Conservation (phyloP, 2,329 filamentous ascomycete species). For the Alternaria conjuncta region DNA sequence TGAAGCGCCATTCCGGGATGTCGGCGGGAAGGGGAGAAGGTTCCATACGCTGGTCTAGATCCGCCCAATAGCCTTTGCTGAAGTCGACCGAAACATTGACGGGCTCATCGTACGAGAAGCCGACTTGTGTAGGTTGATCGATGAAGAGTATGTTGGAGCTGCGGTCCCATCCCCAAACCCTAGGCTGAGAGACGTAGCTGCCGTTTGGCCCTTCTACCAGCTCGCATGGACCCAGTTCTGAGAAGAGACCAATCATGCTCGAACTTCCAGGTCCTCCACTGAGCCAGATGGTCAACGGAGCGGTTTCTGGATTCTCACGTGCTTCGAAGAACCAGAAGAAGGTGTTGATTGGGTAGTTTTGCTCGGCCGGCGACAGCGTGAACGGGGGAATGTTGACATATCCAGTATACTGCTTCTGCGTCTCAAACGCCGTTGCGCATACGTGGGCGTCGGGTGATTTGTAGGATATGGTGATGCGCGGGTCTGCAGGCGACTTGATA, state of each 20-base stretch:
- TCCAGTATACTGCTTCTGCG: conserved; percentile 70
- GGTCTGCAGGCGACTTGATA: conserved; percentile 67
- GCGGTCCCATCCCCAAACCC: conserved; percentile 71
- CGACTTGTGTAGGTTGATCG: conserved; percentile 71
- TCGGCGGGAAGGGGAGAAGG: conserved; percentile 40
- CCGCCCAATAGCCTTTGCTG: not conserved
- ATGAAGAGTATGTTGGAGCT: conserved; percentile 66
- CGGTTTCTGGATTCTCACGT: conserved; percentile 56
- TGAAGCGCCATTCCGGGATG: conserved; percentile 50
- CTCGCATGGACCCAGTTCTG: conserved; percentile 61
- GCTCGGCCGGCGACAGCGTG: conserved; percentile 54
- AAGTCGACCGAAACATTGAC: conserved; percentile 56
- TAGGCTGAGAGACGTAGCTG: conserved; percentile 61
- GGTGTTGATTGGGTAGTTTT: conserved; percentile 64
- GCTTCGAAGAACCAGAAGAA: conserved; percentile 72
- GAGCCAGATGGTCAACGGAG: conserved; percentile 66
- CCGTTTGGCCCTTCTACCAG: conserved; percentile 52
- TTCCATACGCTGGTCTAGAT: conserved; percentile 8
- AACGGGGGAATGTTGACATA: conserved; percentile 68
- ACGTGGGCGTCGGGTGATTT: conserved; percentile 66
- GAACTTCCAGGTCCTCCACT: conserved; percentile 72
- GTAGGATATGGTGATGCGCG: conserved; percentile 71
- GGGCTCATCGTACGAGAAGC: conserved; percentile 70
- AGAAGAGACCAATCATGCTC: conserved; percentile 69
- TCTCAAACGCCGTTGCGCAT: conserved; percentile 69